These are phyloP conservation scores for Colletotrichum ledebouriae DNA, from an alignment of 2,329 filamentous ascomycete species.

Conservation along the genomic window DNA sequence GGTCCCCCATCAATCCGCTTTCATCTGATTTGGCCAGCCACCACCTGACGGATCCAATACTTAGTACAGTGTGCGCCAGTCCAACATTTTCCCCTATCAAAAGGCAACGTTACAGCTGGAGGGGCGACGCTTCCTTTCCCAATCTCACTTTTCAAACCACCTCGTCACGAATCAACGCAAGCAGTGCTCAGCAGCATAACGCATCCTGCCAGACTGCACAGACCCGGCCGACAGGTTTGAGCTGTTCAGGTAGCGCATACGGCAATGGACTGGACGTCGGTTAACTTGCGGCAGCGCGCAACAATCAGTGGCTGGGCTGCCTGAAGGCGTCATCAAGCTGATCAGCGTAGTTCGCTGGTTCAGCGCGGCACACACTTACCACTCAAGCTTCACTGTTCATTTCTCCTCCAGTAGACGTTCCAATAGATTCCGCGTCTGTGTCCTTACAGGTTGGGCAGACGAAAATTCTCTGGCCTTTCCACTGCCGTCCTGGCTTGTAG, in stretches of 20 bases:
- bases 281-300: neutral
- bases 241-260: neutral
- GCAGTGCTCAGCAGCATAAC: slow-evolving; percentile 4
- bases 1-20: slow-evolving; percentile 20
- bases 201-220: neutral
- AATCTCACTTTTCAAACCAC: slow-evolving; percentile 17
- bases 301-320: neutral
- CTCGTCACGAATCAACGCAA: neutral
- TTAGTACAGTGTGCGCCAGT: neutral
- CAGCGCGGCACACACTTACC: slow-evolving; percentile 9
- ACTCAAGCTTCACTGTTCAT: too few species aligned
- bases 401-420: too few species aligned
- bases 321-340: slow-evolving; percentile 15
- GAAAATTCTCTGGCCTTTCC: neutral
- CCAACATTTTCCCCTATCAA: slow-evolving; percentile 13
- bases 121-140: slow-evolving; percentile 29
- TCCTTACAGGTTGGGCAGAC: neutral
- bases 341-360: slow-evolving; percentile 19
- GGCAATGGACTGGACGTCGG: neutral
- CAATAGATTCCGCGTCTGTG: slow-evolving; percentile 1
- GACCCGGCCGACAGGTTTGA: slow-evolving; percentile 12
- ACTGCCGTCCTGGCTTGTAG: slow-evolving; percentile 4
- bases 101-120: slow-evolving; percentile 42
- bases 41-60: slow-evolving; percentile 7
- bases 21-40: slow-evolving; percentile 35